Conservation (phyloP, 805 yeast species). For the Candida peoriensis region DNA sequence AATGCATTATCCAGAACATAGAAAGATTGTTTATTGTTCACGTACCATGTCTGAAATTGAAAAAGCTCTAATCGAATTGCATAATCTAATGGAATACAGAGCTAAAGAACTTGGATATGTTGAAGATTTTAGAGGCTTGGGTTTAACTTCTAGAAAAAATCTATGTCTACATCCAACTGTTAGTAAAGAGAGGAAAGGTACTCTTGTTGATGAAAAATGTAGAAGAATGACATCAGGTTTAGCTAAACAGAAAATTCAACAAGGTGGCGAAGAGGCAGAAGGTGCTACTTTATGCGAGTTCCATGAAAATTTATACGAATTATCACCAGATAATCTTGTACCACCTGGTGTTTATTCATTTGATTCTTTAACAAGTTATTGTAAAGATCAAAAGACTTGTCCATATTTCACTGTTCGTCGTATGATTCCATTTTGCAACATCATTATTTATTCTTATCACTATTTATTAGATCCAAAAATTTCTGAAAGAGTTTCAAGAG, state of each 20-base stretch:
- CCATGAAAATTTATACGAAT: conserved; percentile 84
- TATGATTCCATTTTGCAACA: conserved; percentile 92
- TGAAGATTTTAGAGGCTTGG: conserved; percentile 92
- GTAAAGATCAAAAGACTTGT: conserved; percentile 77
- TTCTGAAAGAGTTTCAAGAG: conserved; percentile 90
- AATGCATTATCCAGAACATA: conserved; percentile 87
- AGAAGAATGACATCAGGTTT: conserved; percentile 92
- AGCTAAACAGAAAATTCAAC: conserved; percentile 59
- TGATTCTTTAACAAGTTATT: conserved; percentile 72
- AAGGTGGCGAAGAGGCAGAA: conserved; percentile 38
- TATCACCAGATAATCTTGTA: conserved; percentile 82
- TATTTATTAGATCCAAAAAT: conserved; percentile 95
- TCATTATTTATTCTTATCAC: conserved; percentile 94
- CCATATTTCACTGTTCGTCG: conserved; percentile 98
- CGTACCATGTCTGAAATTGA: conserved; percentile 99
- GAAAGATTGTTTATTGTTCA: conserved; percentile 93
- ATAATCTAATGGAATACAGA: conserved; percentile 82
- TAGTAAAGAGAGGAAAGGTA: conserved; percentile 83
- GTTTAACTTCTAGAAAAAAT: conserved; percentile 91
- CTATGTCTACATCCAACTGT: conserved; percentile 87
- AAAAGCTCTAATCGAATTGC: conserved; percentile 89
- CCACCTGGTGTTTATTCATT: conserved; percentile 95
- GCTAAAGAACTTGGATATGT: conserved; percentile 74
- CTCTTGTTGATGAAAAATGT: conserved; percentile 93
- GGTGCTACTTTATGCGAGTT: conserved; percentile 68